Evolutionary conservation across 192 early-diverging fungal species (phyloP).

Genomic region (Neocallimastix lanati): DNA sequence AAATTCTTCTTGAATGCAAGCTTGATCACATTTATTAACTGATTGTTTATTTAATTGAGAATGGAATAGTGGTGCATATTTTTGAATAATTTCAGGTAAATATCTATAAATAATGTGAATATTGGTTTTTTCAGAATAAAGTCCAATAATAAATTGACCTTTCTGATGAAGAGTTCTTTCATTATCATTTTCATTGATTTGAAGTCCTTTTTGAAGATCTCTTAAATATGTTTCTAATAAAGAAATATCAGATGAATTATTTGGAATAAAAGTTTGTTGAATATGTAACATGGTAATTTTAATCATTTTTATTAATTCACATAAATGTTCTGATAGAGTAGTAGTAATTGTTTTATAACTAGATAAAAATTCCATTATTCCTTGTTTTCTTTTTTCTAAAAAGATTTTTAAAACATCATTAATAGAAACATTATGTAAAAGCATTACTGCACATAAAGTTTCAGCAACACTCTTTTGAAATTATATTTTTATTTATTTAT

Average conservation of each 20-base stretch:
- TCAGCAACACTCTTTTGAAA: constrained; percentile 28
- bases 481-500: not conserved
- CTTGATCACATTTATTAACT: not conserved
- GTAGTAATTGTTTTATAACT: not conserved
- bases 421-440: constrained; percentile 36
- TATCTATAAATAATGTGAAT: constrained; percentile 12
- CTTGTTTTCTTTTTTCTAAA: constrained; percentile 25
- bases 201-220: constrained; percentile 1
- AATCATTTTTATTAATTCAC: constrained; percentile 2
- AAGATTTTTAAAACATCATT: constrained; percentile 31
- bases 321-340: not conserved
- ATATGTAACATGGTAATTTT: constrained; percentile 3
- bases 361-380: constrained; percentile 17
- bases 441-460: constrained; percentile 42
- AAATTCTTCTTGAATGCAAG: not conserved
- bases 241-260: not conserved
- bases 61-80: constrained; percentile 7
- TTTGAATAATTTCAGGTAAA: constrained; percentile 8
- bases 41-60: not conserved
- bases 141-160: constrained; percentile 2
- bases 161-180: not conserved
- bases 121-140: constrained; percentile 17
- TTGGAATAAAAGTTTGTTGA: not conserved
- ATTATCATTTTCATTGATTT: not conserved
- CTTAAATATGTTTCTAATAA: constrained; percentile 3